Evolutionary conservation across 805 yeast genomes (phyloP), one percentile per base, ranked within the genome.

Genomic region (Wickerhamomyces chambardii): DNA sequence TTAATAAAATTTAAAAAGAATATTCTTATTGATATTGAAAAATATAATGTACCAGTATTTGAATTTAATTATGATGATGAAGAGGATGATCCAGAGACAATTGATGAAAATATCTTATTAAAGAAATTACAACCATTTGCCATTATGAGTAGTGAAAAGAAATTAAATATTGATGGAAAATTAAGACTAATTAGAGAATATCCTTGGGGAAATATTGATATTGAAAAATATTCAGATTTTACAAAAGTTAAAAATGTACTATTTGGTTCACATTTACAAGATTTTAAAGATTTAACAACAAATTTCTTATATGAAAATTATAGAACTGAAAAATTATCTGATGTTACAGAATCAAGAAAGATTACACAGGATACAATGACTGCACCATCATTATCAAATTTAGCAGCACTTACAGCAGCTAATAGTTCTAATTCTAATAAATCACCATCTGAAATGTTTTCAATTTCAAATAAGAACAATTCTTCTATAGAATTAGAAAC

Each of bases 231-330:
- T 39, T 69, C 77, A 28, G 83, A 78, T 47, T 68, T 77, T 49
- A 53, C 67, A 6, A 55, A 72, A 15, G 61, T 84, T 48, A 76
- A 80, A 43, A 70, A 79, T 32, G 90, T 83, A 3, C 55, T 84
- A 29, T 73, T 84, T 50, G 94, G 94, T 6, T 73, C 89, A n/a
- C 95, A 85, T 53, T 63, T 84, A 45, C 82, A 78, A 53, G 92
- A 83, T 49, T 73, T 83, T 50, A 82, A 83, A 59, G 94, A 84
- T 49, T 64, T 82, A 39, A 84, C 94, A 21, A 86, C 81, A 47
- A 84, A 77, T 46, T 66, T 76, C 57, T 59, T 83, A 36, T 83
- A 83, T 56, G 94, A 83, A 52, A 76, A 78, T 38, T 83, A 82
- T 54, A 73, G 95, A 61, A 79, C 92, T 16, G 89, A 82, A 51